Conservation (phyloP, 176 grass and related monocot species). For the Aegilops tauschii region DNA sequence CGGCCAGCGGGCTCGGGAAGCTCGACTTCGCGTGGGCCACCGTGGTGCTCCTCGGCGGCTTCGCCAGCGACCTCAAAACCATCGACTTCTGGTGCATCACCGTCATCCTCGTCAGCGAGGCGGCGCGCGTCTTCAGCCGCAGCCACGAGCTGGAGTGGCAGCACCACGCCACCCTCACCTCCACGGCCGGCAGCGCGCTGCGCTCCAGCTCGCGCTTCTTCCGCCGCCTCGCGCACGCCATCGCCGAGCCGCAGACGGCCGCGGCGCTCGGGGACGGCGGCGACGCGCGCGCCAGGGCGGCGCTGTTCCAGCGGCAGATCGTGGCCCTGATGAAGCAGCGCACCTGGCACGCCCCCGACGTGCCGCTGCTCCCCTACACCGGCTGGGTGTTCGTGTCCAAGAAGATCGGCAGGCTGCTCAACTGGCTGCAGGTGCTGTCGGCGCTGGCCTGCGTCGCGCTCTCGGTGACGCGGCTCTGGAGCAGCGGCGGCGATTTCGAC, state of each 20-base stretch:
- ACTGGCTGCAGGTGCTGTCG: constrained; percentile 53
- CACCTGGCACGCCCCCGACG: constrained; percentile 46
- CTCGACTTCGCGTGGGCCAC: constrained; percentile 69
- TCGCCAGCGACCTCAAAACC: constrained; percentile 12
- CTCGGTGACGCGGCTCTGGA: constrained; percentile 43
- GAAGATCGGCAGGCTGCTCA: constrained; percentile 36
- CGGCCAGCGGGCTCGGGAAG: constrained; percentile 43
- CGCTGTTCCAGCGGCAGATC: constrained; percentile 35
- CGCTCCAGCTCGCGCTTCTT: constrained; percentile 43
- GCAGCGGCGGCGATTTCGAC: neutral
- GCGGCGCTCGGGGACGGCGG: neutral
- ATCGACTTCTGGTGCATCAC: constrained; percentile 73
- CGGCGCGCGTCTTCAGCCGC: constrained; percentile 29
- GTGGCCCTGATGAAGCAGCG: constrained; percentile 29
- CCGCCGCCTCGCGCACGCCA: neutral
- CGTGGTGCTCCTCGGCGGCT: constrained; percentile 62
- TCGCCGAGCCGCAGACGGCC: neutral
- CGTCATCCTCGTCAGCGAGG: constrained; percentile 47
- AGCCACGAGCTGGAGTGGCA: constrained; percentile 87
- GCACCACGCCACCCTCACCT: constrained; percentile 38
- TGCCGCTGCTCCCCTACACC: constrained; percentile 47
- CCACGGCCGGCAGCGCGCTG: constrained; percentile 23
- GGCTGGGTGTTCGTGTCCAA: constrained; percentile 59
- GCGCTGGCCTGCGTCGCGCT: constrained; percentile 46
- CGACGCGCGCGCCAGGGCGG: neutral